phyloP scores from a whole-genome alignment of 2,329 filamentous ascomycete species.

The Hymenoscyphus scutula region DNA sequence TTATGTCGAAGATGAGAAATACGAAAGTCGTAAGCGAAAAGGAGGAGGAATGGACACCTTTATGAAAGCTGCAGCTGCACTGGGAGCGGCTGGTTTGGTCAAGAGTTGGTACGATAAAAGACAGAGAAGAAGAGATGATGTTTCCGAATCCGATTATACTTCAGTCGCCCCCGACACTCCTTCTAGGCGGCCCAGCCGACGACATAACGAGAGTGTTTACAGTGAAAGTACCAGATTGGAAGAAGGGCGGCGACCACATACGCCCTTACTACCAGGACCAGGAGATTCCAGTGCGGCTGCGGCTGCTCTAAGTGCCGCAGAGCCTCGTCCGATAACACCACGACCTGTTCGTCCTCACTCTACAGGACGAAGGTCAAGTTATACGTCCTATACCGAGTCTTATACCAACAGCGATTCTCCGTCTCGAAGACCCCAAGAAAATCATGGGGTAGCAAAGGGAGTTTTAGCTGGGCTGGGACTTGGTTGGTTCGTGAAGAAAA shows the following conservation, averaged over 20 bases:
- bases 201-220: conserved; percentile 39
- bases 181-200: conserved; percentile 44
- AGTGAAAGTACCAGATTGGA: conserved; percentile 45
- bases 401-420: conserved; percentile 44
- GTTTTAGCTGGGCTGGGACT: conserved; percentile 61
- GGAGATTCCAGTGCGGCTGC: conserved; percentile 45
- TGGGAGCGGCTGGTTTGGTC: conserved; percentile 61
- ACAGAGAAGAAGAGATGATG: conserved; percentile 42
- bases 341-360: conserved; percentile 47
- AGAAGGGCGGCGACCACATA: conserved; percentile 37
- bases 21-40: conserved; percentile 38
- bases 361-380: conserved; percentile 43
- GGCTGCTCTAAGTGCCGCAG: conserved; percentile 47
- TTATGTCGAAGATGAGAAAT: conserved; percentile 63
- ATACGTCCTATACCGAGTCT: conserved; percentile 42
- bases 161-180: conserved; percentile 62
- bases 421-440: conserved; percentile 52
- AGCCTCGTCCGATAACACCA: conserved; percentile 38
- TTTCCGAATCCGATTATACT: conserved; percentile 57
- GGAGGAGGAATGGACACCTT: conserved; percentile 59
- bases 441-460: conserved; percentile 43
- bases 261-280: conserved; percentile 46
- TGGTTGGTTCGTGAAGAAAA: conserved; percentile 66
- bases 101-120: conserved; percentile 57
- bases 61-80: conserved; percentile 56